Conservation (phyloP, 2,329 filamentous ascomycete genomes). For the Plectosphaerella sp. region DNA sequence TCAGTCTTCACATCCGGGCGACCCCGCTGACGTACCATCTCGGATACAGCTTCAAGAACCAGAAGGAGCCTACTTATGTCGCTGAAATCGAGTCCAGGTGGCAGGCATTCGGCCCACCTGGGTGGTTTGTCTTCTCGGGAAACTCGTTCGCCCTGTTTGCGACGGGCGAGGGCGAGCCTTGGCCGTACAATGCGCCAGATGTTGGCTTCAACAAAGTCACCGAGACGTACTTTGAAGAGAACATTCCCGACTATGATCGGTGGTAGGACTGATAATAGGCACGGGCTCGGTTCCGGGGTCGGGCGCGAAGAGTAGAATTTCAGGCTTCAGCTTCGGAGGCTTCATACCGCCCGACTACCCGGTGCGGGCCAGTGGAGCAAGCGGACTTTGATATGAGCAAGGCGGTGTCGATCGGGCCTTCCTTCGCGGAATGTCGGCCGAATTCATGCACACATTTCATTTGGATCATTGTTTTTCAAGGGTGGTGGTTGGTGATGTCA, state of each 20-base stretch:
- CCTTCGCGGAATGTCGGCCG: too few species aligned
- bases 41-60: constrained; percentile 12
- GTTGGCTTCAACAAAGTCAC: constrained; percentile 14
- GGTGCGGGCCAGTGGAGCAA: too few species aligned
- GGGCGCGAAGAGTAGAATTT: too few species aligned
- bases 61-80: constrained; percentile 6
- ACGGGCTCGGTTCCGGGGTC: too few species aligned
- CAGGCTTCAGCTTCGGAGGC: too few species aligned
- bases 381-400: too few species aligned
- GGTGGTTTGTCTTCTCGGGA: constrained; percentile 12
- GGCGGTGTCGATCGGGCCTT: too few species aligned
- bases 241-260: constrained; percentile 6
- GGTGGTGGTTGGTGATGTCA: too few species aligned
- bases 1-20: constrained; percentile 14
- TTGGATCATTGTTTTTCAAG: too few species aligned
- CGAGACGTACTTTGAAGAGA: constrained; percentile 15
- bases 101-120: constrained; percentile 8
- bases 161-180: constrained; percentile 15
- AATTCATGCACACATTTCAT: too few species aligned
- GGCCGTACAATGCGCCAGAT: constrained; percentile 11
- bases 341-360: too few species aligned
- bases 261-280: too few species aligned
- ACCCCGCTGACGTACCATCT: constrained; percentile 14
- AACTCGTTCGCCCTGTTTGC: constrained; percentile 16
- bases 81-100: constrained; percentile 3